A percentile compares a stretch with the other conserved stretches of the same genome.
phyloP scores from a whole-genome alignment of 805 yeast genomes.

The Wickerhamomyces canadensis region DNA sequence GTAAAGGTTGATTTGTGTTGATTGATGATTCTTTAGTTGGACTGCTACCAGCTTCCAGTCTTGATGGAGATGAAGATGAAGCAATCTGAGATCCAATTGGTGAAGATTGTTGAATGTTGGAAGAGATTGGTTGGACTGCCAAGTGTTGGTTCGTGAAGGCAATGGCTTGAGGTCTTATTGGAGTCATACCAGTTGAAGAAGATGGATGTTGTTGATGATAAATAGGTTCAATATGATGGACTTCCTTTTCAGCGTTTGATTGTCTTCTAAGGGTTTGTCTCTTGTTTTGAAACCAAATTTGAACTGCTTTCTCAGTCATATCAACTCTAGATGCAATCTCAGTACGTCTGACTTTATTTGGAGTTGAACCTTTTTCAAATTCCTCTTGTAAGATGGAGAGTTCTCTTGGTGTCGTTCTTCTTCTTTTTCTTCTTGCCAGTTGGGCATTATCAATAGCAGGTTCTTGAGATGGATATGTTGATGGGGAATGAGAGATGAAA shows the following conservation, averaged over 20 bases:
- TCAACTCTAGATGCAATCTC: constrained; percentile 76
- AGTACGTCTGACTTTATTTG: constrained; percentile 68
- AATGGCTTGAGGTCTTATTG: constrained; percentile 8
- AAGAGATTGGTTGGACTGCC: constrained; percentile 3
- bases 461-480: constrained; percentile 78
- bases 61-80: neutral
- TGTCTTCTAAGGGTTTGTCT: constrained; percentile 74
- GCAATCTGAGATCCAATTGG: neutral
- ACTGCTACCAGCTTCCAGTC: neutral
- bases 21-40: constrained; percentile 1
- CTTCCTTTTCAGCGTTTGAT: constrained; percentile 25
- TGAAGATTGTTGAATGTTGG: neutral
- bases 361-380: constrained; percentile 73
- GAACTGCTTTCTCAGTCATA: constrained; percentile 97
- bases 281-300: constrained; percentile 97
- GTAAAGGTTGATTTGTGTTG: neutral
- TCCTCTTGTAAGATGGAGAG: constrained; percentile 75
- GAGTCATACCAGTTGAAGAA: constrained; percentile 2
- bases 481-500: constrained; percentile 88
- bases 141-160: neutral
- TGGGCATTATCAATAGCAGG: constrained; percentile 88
- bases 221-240: constrained; percentile 24
- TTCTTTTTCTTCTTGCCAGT: constrained; percentile 86
- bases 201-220: constrained; percentile 6
- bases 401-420: constrained; percentile 91